Base-by-base conservation (phyloP, 2,329 filamentous ascomycete species). In the Aspergillus sp. region DNA sequence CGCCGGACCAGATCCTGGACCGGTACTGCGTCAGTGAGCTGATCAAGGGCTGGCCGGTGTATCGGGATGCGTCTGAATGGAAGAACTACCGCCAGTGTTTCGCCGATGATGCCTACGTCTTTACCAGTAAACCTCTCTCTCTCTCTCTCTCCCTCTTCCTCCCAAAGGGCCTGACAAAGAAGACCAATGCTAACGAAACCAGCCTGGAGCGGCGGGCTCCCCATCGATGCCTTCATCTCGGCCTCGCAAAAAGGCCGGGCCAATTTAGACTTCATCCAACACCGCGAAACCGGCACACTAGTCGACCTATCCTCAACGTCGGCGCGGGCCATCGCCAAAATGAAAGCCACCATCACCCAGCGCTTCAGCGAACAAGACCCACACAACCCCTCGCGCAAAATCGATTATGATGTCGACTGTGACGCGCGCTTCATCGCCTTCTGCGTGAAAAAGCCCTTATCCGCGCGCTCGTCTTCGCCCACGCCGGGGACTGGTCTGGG, bases 41-140 rank as follows among this genome's bases (percentile, higher is more conserved):
- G n/a, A 76, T 73, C 64, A 76, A 75, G 55, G 74, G 74, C 40
- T 77, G 74, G 74, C 73, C 74, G 2, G 70, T 77, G 34, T 77
- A 77, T 57, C 70, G 74, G 30, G 74, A 77, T 49, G 68, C 73
- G 7, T 76, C 73, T 1, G 74, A 78, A 56, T 77, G 75, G 74
- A 67, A 68, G 59, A 76, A 77, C 64, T 77, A 73, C 53, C 71
- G 73, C 50, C 67, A 64, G 1, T 60, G 77, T 7, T 77, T 77
- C 53, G 62, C 68, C 43, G 61, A 71, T 8, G 68, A 73, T 9
- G 40, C 40, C 27, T 69, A 61, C 34, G 72, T 77, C 30, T 76
- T 71, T 69, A 77, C 74, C 2, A 76, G 74, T 76, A 56, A 4
- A 7, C 19, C 26, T 26, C 36, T 19, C 4, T 12, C 26, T 26